Base-by-base conservation (phyloP, 2,329 filamentous ascomycete species). In the Conoideocrella luteorostrata region DNA sequence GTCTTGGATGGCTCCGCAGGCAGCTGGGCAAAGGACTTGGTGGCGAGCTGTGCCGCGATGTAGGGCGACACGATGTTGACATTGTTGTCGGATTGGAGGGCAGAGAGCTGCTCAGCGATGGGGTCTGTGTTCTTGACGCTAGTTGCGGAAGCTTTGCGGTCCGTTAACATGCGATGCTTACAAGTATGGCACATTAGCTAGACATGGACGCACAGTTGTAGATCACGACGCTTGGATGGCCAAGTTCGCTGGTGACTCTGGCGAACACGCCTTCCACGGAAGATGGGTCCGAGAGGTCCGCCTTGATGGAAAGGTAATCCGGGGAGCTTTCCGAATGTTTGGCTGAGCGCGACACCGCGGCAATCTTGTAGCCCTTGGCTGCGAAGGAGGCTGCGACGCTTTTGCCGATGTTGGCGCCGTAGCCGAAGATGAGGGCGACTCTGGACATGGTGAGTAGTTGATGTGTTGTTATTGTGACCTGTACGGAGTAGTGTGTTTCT, bases 1-100 rank as follows among this genome's bases (percentile, higher is more conserved):
- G 66, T 63, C 42, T 61, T 64, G 1, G 62, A 52, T 0, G 53
- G 52, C 2, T 53, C 48, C 0, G 48, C 45, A 0, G 65, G 57
- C 2, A 71, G 58, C 30, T 53, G 18, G 0, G 41, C 22, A 5
- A 54, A 53, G 4, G 38, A 40, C 6, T 22, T n/a, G n/a, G n/a
- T n/a, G n/a, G n/a, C n/a, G n/a, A n/a, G n/a, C n/a, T 28, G 22
- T 13, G 40, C 40, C 3, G 40, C 40, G 21, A 43, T 24, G 18
- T 35, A 36, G 5, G 40, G 22, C 13, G 30, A 43, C 7, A 43
- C 30, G 13, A 42, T 36, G 15, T 42, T 42, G 3, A 42, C 28
- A 24, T 42, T 42, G 39, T 42, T 34, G 11, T 42, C 29, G 7
- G 39, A 34, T 12, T 42, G 39, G 30, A 42, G 24, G n/a, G 20